These are phyloP conservation scores for Microcos paniculata DNA, from an alignment of 345 rosid genomes.

Conservation along the genomic window DNA sequence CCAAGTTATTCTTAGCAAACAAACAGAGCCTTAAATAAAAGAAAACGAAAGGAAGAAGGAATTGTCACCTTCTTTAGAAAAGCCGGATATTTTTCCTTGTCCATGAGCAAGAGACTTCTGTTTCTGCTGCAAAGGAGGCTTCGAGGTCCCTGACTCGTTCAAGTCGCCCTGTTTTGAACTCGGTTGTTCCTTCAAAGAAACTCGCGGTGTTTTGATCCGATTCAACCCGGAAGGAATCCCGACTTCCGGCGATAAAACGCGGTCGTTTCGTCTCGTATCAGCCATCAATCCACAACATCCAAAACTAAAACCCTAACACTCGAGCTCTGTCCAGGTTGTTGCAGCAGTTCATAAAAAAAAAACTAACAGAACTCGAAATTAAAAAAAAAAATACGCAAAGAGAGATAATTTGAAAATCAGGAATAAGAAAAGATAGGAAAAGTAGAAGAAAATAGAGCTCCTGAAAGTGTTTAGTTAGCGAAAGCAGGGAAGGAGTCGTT, in stretches of 20 bases:
- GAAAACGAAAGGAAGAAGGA: neutral
- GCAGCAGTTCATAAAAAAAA: neutral
- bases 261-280: slow-evolving; percentile 34
- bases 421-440: neutral
- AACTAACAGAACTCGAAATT: neutral
- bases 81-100: slow-evolving; percentile 23
- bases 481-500: neutral
- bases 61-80: slow-evolving; percentile 43
- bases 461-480: neutral
- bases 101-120: slow-evolving; percentile 38
- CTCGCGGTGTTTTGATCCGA: slow-evolving; percentile 68
- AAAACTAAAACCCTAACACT: slow-evolving; percentile 25
- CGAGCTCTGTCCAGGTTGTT: slow-evolving; percentile 13
- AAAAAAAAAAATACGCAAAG: neutral
- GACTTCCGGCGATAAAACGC: slow-evolving; percentile 32
- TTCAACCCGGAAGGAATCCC: slow-evolving; percentile 74
- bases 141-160: slow-evolving; percentile 28
- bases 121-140: slow-evolving; percentile 48
- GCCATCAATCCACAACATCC: slow-evolving; percentile 34
- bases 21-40: slow-evolving; percentile 8
- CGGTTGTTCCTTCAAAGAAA: slow-evolving; percentile 26
- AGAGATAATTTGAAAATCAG: neutral
- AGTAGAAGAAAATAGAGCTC: neutral
- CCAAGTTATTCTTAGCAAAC: slow-evolving; percentile 4
- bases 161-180: slow-evolving; percentile 42